Evolutionary conservation across 129 eudicot species (phyloP).

Genomic region (Ambrosia artemisiifolia): DNA sequence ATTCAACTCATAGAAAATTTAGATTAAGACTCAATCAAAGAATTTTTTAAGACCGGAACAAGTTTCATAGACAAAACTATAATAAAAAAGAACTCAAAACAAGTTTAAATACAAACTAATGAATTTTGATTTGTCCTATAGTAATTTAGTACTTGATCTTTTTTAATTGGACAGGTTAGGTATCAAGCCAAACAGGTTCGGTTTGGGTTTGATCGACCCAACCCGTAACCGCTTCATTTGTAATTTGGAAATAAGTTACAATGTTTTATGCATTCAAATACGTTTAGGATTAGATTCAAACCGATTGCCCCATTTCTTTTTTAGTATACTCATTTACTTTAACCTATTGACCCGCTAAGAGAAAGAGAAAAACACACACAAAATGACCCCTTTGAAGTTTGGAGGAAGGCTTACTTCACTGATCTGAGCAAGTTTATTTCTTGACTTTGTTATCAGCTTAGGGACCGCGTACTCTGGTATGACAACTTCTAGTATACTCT

Average conservation of each 20-base stretch:
- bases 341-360: no score
- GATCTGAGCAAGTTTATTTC: slow-evolving; percentile 84
- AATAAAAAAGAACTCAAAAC: no score
- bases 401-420: slow-evolving; percentile 60
- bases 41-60: no score
- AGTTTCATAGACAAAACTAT: no score
- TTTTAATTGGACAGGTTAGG: neutral
- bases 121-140: no score
- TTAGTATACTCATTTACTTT: neutral
- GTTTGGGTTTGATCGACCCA: neutral
- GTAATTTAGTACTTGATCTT: no score
- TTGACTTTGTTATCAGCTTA: slow-evolving; percentile 79
- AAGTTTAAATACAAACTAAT: no score
- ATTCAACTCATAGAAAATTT: no score
- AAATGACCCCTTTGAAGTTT: neutral
- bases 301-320: neutral
- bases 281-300: neutral
- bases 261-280: neutral
- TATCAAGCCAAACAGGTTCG: neutral
- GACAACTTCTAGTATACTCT: slow-evolving; percentile 91
- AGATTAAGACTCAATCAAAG: no score
- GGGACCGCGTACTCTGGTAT: slow-evolving; percentile 90
- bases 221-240: neutral
- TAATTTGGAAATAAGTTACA: neutral
- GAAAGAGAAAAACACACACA: neutral